Conservation (phyloP, 1,139 yeast species). For the Geotrichum candidum region DNA sequence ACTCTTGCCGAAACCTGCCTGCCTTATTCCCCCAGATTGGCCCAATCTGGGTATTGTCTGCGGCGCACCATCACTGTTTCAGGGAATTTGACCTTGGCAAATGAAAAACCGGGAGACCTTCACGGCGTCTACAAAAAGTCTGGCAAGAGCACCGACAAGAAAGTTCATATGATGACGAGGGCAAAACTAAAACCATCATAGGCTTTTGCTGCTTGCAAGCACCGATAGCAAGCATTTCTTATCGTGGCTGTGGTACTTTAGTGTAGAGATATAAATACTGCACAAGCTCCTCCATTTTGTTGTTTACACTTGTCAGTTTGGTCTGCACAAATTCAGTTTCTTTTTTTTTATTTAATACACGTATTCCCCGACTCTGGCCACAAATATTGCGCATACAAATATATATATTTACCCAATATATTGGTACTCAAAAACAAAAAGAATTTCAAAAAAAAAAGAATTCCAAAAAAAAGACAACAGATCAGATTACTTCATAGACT, state of each 20-base stretch:
- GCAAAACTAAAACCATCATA: not conserved
- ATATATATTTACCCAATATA: too few species aligned
- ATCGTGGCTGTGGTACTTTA: not conserved
- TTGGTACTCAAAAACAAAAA: not conserved
- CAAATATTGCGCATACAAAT: too few species aligned
- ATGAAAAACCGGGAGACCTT: not conserved
- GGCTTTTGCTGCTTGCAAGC: not conserved
- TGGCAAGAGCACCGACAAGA: not conserved
- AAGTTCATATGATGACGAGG: not conserved
- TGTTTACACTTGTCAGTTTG: too few species aligned
- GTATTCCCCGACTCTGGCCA: too few species aligned
- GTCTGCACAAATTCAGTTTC: too few species aligned
- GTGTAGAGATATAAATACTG: not conserved
- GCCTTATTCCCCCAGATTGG: not conserved
- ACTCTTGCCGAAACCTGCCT: not conserved
- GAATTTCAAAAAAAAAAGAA: too few species aligned
- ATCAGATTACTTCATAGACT: too few species aligned
- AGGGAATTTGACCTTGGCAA: not conserved
- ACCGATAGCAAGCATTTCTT: not conserved
- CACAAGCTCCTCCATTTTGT: not conserved
- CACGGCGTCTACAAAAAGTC: not conserved
- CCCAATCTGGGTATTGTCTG: not conserved
- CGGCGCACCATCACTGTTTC: not conserved
- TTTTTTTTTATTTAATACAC: too few species aligned
- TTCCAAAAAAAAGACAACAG: not conserved